Evolutionary conservation across 2,329 filamentous ascomycete species (phyloP), one percentile per base, ranked within the genome.

Genomic region (Fusarium longipes): DNA sequence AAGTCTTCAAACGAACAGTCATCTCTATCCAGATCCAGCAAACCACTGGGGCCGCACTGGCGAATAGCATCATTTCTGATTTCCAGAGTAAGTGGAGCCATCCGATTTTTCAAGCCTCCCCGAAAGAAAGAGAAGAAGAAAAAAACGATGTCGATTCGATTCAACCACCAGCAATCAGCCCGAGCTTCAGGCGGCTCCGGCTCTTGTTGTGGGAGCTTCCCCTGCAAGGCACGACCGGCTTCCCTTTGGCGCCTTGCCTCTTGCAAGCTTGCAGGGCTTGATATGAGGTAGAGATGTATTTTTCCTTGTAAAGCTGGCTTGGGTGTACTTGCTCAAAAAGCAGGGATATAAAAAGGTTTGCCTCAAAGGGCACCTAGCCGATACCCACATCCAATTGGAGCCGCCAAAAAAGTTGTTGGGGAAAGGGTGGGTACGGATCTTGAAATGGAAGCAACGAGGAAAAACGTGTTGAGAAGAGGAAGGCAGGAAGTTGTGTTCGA

Each of bases 401-500:
- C 57, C 67, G 53, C 56, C 48, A 59, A 67, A 69, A 69, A 74
- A 75, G 62, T 75, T 75, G 73, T 75, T 75, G 73, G 73, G 73
- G 73, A 73, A 70, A 47, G 65, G 63, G 63, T 70, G 70, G 72
- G 70, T 68, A 66, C 45, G 47, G 24, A 65, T 55, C 35, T 51
- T 40, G 49, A 44, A 22, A 45, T 44, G 50, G 29, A 54, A 65
- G 48, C 39, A 53, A 51, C 35, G 20, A 48, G 39, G 32, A 45
- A 63, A 65, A 70, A 65, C 57, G 67, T 72, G 70, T 73, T 73
- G 70, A 71, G 60, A 33, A 52, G 45, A 47, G 64, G 67, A 57
- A 20, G 45, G 45, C 33, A 49, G 45, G 45, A 49, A 49, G 45
- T 48, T 36, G 45, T 49, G 59, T 64, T 63, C 65, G 60, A 67